A percentile compares a stretch with the other conserved stretches of the same genome.
These are phyloP conservation scores for Juncus inflexus DNA, from an alignment of 176 grass and related monocot species.

Conservation along the genomic window DNA sequence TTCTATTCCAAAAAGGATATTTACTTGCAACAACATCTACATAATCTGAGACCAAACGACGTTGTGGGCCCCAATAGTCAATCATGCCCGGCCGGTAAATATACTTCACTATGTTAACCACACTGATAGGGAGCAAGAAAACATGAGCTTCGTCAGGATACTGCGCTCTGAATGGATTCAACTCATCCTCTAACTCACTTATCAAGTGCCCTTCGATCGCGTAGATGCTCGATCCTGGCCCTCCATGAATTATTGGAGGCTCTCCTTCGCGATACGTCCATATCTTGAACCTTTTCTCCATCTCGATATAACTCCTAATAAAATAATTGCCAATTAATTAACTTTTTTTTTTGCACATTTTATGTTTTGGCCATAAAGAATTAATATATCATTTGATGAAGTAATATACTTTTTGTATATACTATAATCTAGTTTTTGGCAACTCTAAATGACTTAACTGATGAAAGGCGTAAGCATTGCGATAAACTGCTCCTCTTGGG, in stretches of 20 bases:
- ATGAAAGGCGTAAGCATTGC: conserved; percentile 40
- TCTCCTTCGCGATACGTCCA: conserved; percentile 38
- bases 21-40: conserved; percentile 29
- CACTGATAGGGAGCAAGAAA: conserved; percentile 47
- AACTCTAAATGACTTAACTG: neutral
- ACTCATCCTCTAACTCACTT: conserved; percentile 20
- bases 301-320: conserved; percentile 41
- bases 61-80: conserved; percentile 29
- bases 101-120: conserved; percentile 28
- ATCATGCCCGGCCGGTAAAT: conserved; percentile 33
- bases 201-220: conserved; percentile 35
- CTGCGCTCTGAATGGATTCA: conserved; percentile 24
- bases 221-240: neutral
- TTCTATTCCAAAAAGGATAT: conserved; percentile 38
- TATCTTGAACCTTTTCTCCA: conserved; percentile 44
- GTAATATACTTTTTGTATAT: no score
- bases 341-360: neutral
- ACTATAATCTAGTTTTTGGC: neutral
- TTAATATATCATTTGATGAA: neutral
- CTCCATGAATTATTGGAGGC: conserved; percentile 25
- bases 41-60: conserved; percentile 33
- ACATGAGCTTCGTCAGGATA: conserved; percentile 36
- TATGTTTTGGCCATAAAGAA: neutral
- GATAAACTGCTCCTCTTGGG: conserved; percentile 37
- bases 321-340: neutral